These are phyloP conservation scores for Endocladia muricata DNA, from an alignment of 31 red algal species.

Conservation along the genomic window DNA sequence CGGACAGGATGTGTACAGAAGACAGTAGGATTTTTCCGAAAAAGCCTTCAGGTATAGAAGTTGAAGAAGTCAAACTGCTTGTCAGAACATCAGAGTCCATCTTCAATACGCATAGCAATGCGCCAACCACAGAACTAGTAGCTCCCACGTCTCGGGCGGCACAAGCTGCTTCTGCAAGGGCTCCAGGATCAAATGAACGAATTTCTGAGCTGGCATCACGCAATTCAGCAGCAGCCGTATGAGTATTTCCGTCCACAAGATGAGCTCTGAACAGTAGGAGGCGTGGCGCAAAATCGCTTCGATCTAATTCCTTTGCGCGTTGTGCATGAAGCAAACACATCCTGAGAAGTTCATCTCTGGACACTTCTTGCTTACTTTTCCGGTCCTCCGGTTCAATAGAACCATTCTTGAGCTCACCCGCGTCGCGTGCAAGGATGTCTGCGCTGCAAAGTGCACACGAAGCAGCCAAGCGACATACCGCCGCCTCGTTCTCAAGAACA, in stretches of 20 bases:
- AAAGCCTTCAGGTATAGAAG: constrained; percentile 40
- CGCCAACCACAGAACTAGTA: constrained; percentile 31
- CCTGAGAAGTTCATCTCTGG: constrained; percentile 2
- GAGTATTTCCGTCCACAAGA: constrained; percentile 15
- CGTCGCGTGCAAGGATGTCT: constrained; percentile 12
- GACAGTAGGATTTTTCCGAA: constrained; percentile 54
- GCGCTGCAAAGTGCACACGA: constrained; percentile 52
- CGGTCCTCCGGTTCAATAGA: neutral
- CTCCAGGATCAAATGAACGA: constrained; percentile 46
- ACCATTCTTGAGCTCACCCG: neutral
- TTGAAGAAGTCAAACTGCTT: neutral
- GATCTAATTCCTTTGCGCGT: constrained; percentile 46
- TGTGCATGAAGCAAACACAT: constrained; percentile 38
- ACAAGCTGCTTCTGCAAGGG: constrained; percentile 70
- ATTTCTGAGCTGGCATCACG: constrained; percentile 34
- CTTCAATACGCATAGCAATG: constrained; percentile 42
- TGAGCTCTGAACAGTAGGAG: constrained; percentile 55
- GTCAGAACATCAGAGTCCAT: constrained; percentile 23
- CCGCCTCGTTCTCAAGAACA: constrained; percentile 39
- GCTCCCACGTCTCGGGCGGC: constrained; percentile 57
- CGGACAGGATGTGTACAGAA: constrained; percentile 30
- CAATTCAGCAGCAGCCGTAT: constrained; percentile 45
- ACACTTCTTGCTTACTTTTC: neutral
- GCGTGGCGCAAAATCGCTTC: constrained; percentile 55
- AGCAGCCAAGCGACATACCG: constrained; percentile 37